Percentiles rank a stretch among this genome's conserved stretches.
Conservation (phyloP, 2,329 filamentous ascomycete species). For the Stagonosporopsis rhizophila region DNA sequence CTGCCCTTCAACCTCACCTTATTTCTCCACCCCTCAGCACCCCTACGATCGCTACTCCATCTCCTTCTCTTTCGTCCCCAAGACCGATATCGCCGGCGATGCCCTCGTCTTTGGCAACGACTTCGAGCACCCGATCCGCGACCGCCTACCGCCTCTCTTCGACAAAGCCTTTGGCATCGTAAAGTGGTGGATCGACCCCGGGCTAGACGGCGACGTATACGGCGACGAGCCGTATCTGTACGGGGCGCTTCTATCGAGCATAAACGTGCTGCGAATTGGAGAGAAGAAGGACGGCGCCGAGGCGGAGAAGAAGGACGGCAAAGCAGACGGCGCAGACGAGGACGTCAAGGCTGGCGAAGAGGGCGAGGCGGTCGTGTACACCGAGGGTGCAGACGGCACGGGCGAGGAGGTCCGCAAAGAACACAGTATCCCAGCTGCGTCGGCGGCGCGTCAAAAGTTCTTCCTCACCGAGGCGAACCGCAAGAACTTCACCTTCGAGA, state of each 20-base stretch:
- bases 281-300: conserved; percentile 37
- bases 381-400: conserved; percentile 57
- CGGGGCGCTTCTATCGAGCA: conserved; percentile 78
- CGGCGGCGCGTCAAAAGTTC: conserved; percentile 62
- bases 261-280: conserved; percentile 78
- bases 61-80: conserved; percentile 78
- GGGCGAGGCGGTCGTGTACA: conserved; percentile 65
- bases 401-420: conserved; percentile 52
- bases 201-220: conserved; percentile 87
- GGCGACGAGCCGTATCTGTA: conserved; percentile 87
- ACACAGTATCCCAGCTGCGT: conserved; percentile 49
- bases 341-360: conserved; percentile 55
- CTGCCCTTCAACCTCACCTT: conserved; percentile 74
- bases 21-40: conserved; percentile 77
- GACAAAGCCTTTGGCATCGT: conserved; percentile 83
- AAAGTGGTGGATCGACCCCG: conserved; percentile 89
- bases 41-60: conserved; percentile 84
- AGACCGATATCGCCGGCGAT: conserved; percentile 67
- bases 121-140: conserved; percentile 88
- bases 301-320: conserved; percentile 48
- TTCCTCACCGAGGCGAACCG: conserved; percentile 65
- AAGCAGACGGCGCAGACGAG: conserved; percentile 59
- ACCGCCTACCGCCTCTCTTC: conserved; percentile 86
- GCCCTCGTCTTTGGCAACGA: conserved; percentile 94
- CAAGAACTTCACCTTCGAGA: conserved; percentile 67